Evolutionary conservation across 352 stramenopile genomes (phyloP).

Genomic region (Thalassiosira mediterranea): DNA sequence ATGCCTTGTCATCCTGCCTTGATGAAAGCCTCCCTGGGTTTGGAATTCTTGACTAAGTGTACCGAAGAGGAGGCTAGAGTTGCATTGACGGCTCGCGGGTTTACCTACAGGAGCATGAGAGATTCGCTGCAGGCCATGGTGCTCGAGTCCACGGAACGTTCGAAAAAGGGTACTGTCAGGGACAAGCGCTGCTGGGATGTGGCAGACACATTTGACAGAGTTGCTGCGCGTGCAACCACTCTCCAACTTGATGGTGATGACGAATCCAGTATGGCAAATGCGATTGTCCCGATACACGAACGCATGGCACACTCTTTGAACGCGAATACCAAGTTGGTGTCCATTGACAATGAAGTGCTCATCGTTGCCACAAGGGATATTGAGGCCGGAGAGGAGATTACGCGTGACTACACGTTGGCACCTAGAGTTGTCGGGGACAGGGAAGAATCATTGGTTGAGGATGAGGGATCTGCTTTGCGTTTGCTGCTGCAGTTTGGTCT

Average conservation of each 20-base stretch:
- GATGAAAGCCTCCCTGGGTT: constrained; percentile 21
- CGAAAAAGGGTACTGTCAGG: constrained; percentile 18
- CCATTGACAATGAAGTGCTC: constrained; percentile 20
- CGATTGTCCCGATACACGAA: constrained; percentile 32
- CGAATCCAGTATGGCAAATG: constrained; percentile 7
- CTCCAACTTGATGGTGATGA: constrained; percentile 11
- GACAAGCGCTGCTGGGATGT: constrained; percentile 39
- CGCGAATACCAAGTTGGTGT: constrained; percentile 32
- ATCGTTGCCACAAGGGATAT: constrained; percentile 37
- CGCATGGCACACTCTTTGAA: constrained; percentile 25
- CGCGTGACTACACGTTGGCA: constrained; percentile 23
- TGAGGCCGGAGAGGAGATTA: constrained; percentile 21
- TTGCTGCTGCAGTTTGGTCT: constrained; percentile 37
- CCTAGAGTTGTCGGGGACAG: constrained; percentile 11
- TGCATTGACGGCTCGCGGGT: constrained; percentile 13
- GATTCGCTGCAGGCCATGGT: constrained; percentile 27
- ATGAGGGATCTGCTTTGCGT: constrained; percentile 16
- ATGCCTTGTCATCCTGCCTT: constrained; percentile 39
- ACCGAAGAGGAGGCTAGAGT: constrained; percentile 14
- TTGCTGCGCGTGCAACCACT: constrained; percentile 13
- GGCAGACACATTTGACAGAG: constrained; percentile 11
- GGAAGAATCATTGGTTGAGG: not conserved
- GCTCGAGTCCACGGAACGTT: constrained; percentile 14
- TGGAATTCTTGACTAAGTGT: constrained; percentile 22
- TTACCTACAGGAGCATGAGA: constrained; percentile 29